Percentiles rank a stretch among this genome's conserved stretches.
Evolutionary conservation across 2,329 filamentous ascomycete genomes (phyloP).

Genomic region (Thermothelomyces thermophilus): DNA sequence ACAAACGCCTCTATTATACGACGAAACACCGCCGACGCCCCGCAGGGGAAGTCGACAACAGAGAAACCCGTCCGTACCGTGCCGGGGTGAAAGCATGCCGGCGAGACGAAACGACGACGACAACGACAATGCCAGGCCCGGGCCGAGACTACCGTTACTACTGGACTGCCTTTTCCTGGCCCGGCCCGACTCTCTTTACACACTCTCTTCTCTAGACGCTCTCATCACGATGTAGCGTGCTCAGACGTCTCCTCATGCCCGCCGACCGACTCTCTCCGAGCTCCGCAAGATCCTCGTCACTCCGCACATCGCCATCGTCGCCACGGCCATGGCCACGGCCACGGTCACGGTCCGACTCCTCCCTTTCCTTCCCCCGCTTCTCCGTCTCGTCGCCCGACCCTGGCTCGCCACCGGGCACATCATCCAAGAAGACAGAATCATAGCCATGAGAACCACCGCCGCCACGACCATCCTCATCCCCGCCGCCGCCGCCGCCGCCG

Average conservation of each 20-base stretch:
- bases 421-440: constrained; percentile 7
- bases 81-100: too few species aligned
- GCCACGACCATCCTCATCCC: not conserved
- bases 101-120: too few species aligned
- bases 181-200: too few species aligned
- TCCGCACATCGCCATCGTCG: constrained; percentile 7
- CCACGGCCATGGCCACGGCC: constrained; percentile 6
- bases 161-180: too few species aligned
- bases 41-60: too few species aligned
- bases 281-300: constrained; percentile 34
- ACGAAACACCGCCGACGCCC: too few species aligned
- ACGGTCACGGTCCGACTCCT: constrained; percentile 1
- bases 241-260: constrained; percentile 15
- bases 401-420: constrained; percentile 1
- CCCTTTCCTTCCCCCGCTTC: constrained; percentile 5
- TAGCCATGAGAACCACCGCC: too few species aligned
- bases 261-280: constrained; percentile 27
- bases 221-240: constrained; percentile 12
- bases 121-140: too few species aligned
- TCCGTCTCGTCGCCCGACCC: constrained; percentile 9
- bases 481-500: not conserved
- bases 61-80: too few species aligned
- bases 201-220: not conserved
- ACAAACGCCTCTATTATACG: too few species aligned
- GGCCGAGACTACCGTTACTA: too few species aligned